Evolutionary conservation across 2,329 filamentous ascomycete genomes (phyloP).

Genomic region (Alternaria dauci): DNA sequence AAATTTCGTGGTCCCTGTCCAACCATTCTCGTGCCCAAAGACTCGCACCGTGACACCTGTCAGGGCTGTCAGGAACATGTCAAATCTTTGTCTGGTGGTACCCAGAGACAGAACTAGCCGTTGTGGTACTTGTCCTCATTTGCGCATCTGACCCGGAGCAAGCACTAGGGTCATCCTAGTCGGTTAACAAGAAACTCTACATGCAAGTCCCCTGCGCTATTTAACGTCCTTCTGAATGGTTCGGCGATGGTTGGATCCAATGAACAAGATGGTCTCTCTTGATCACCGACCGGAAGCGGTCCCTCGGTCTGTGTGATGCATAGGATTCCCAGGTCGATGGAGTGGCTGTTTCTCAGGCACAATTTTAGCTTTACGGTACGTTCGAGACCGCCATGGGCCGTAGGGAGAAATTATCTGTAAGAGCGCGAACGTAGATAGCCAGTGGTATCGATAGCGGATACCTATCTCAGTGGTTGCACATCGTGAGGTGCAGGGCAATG

Average conservation of each 20-base stretch:
- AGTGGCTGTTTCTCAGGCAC: conserved; percentile 10
- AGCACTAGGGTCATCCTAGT: conserved; percentile 1
- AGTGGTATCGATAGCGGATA: conserved; percentile 8
- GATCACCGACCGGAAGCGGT: neutral
- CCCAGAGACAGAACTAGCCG: conserved; percentile 1
- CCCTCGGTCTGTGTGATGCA: conserved; percentile 2
- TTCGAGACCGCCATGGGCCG: neutral
- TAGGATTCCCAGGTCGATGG: conserved; percentile 16
- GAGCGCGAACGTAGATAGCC: neutral
- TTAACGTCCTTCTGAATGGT: neutral
- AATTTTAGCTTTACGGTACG: conserved; percentile 10
- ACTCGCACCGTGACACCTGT: conserved; percentile 37
- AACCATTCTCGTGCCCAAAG: conserved; percentile 3
- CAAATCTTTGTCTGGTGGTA: conserved; percentile 17
- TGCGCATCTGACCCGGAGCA: conserved; percentile 23
- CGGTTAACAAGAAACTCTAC: conserved; percentile 9
- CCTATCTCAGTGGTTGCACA: conserved; percentile 15
- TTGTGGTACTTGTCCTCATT: conserved; percentile 8
- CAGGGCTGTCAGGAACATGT: conserved; percentile 33
- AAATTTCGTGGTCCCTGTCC: neutral
- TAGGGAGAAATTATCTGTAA: neutral
- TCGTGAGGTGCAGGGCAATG: conserved; percentile 2
- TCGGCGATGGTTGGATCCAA: neutral
- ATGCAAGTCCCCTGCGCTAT: conserved; percentile 13
- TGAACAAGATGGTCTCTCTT: neutral